Base-by-base conservation (phyloP, 495 filamentous ascomycete species). In the Barbatosphaeria neglecta region DNA sequence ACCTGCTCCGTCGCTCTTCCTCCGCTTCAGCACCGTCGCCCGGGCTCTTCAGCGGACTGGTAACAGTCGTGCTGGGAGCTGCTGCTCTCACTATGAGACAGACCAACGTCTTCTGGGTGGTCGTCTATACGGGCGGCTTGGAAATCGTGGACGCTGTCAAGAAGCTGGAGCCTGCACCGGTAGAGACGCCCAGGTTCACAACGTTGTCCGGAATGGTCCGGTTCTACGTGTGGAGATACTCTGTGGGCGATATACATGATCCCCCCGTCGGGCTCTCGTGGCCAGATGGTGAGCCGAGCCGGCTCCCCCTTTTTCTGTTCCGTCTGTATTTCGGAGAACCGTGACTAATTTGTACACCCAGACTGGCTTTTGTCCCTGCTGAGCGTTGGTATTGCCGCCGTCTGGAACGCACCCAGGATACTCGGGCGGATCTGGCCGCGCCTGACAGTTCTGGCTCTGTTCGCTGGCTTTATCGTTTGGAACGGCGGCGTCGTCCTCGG, bases 91-190 rank as follows among this genome's bases (percentile, higher is more conserved):
- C 75, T 16, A 89, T 90, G 67, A 69, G 92, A 24, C 92, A 98
- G 64, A 98, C 92, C 10, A 98, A 98, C 56, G 84, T 97, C 49
- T 89, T 97, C 60, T 98, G 92, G 92, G 84, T 90, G 2, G 80
- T 86, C 1, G 66, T 89, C 0, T 96, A 92, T 58, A 75, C 94
- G 47, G 87, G 88, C 47, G 88, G 81, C 15, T 51, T 90, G 22
- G 80, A 86, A 47, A 70, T 76, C 13, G 73, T 86, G 10, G 62
- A 73, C 45, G 60, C 57, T 3, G 52, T 78, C 10, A 68, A 69
- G 40, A 45, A 48, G 1, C 42, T 76, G 57, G 52, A 57, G 17
- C 50, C 54, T 50, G 17, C 53, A 19, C 24, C 54, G n/a, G 59
- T 55, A 18, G 50, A 56, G 33, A 51, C 51, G 20, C 51, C 59